Evolutionary conservation across 164 flowering plant genomes (phyloP).

Genomic region (Berberis vulgaris): DNA sequence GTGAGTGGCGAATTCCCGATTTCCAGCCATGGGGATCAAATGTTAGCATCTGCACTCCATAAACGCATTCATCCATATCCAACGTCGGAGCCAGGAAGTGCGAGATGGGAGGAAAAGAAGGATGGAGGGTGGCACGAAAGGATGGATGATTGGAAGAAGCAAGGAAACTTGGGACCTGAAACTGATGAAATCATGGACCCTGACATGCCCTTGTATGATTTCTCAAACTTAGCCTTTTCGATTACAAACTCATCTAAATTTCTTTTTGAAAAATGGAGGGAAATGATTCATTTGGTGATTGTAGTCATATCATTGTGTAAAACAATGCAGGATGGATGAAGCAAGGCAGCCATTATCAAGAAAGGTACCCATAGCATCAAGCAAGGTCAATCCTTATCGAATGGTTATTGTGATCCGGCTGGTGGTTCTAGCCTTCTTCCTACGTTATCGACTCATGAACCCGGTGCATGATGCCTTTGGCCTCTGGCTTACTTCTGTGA

Average conservation of each 20-base stretch:
- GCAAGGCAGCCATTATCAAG: background rate
- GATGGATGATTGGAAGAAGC: background rate
- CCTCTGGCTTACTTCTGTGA: background rate
- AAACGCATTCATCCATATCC: constrained; percentile 87
- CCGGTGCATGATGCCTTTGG: constrained; percentile 1
- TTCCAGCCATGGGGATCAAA: constrained; percentile 51
- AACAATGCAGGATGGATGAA: background rate
- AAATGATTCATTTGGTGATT: background rate
- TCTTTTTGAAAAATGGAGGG: background rate
- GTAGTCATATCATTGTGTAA: background rate
- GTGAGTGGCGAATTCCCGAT: constrained; percentile 84
- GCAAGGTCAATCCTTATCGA: background rate
- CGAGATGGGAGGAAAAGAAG: background rate
- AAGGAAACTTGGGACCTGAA: background rate
- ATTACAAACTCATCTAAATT: background rate
- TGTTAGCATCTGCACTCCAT: constrained; percentile 47
- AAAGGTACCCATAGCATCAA: background rate
- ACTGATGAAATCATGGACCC: background rate
- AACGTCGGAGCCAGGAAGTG: constrained; percentile 58
- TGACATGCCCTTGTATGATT: background rate
- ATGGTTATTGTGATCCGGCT: constrained; percentile 1
- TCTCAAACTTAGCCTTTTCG: background rate
- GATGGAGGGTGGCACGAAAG: background rate
- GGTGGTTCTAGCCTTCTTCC: background rate
- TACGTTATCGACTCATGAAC: background rate